phyloP scores from a whole-genome alignment of 1,139 yeast species.

The Pichia sp. region DNA sequence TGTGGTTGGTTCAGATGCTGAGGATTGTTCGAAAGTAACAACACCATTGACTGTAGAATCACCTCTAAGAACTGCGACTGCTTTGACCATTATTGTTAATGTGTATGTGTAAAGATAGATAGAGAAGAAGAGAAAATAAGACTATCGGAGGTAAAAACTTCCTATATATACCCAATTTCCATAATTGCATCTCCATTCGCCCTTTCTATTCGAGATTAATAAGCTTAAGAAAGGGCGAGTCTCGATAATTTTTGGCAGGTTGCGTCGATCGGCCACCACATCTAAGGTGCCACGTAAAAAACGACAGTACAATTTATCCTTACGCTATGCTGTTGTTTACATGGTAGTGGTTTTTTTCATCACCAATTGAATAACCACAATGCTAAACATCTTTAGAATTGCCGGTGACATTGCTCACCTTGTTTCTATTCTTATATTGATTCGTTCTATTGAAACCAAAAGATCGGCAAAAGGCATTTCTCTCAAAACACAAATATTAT shows the following conservation, averaged over 20 bases:
- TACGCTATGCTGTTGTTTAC: too few relatives aligned
- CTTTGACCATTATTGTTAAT: constrained; percentile 11
- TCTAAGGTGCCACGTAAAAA: too few relatives aligned
- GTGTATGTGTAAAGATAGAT: neutral
- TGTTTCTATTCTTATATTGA: constrained; percentile 67
- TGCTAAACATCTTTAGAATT: constrained; percentile 29
- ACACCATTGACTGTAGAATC: constrained; percentile 83
- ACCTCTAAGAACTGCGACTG: constrained; percentile 95
- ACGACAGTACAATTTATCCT: too few relatives aligned
- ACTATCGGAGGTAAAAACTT: neutral
- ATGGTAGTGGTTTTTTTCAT: too few relatives aligned
- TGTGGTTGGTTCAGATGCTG: constrained; percentile 77
- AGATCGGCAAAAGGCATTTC: constrained; percentile 79
- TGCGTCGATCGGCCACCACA: neutral
- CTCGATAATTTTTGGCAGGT: neutral
- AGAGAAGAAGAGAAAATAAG: neutral
- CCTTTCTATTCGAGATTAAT: neutral
- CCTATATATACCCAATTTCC: neutral
- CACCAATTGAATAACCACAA: constrained; percentile 4
- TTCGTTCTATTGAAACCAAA: constrained; percentile 61
- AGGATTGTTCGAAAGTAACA: constrained; percentile 76
- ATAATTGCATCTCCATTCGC: too few relatives aligned
- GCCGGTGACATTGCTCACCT: constrained; percentile 72
- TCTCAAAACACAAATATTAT: constrained; percentile 77
- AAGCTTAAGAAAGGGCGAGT: neutral